These are phyloP conservation scores for Bryoglossum gracile DNA, from an alignment of 495 filamentous ascomycete species.

Conservation along the genomic window DNA sequence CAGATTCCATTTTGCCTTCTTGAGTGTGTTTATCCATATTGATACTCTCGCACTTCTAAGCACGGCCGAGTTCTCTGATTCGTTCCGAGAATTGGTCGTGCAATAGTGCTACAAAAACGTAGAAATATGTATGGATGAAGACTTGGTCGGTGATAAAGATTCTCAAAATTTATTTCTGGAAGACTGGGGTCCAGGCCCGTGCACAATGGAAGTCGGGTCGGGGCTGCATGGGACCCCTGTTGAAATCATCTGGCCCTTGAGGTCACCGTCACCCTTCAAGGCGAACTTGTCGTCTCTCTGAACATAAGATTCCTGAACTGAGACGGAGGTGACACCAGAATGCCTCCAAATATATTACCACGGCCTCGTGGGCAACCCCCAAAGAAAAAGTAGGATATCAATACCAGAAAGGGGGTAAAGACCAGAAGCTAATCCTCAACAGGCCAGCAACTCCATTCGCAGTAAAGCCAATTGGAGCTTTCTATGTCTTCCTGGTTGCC, in stretches of 20 bases:
- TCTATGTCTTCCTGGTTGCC: slow-evolving; percentile 67
- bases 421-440: slow-evolving; percentile 7
- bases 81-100: slow-evolving; percentile 15
- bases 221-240: not conserved
- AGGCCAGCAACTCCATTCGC: slow-evolving; percentile 49
- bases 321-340: slow-evolving; percentile 18
- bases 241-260: not conserved
- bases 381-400: slow-evolving; percentile 17
- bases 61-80: slow-evolving; percentile 12
- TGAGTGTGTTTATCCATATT: too few relatives aligned
- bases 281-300: too few relatives aligned
- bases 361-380: slow-evolving; percentile 1
- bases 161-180: too few relatives aligned
- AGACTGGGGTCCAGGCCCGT: too few relatives aligned
- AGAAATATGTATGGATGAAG: not conserved
- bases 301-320: too few relatives aligned
- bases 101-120: slow-evolving; percentile 5
- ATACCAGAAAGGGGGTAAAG: not conserved
- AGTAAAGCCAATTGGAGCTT: slow-evolving; percentile 63
- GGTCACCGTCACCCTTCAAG: not conserved
- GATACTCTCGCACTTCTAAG: slow-evolving; percentile 6
- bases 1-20: slow-evolving; percentile 2
- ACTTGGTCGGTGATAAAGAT: not conserved
- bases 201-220: too few relatives aligned
- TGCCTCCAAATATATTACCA: slow-evolving; percentile 35